Evolutionary conservation across 306 rosid genomes (phyloP).

Genomic region (Quercus variabilis): DNA sequence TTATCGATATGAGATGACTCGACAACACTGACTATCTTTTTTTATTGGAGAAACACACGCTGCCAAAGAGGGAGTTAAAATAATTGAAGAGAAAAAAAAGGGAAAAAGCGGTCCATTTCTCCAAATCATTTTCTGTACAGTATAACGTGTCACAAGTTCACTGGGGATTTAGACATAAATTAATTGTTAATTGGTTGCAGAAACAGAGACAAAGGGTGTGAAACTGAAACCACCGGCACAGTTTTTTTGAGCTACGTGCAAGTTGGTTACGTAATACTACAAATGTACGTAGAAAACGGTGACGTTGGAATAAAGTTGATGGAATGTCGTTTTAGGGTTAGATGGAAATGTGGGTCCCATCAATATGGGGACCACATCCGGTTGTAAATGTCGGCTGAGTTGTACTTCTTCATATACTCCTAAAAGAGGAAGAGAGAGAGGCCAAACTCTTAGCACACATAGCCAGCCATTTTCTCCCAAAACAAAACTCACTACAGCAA

Average conservation of each 20-base stretch:
- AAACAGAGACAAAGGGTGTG: slow-evolving; percentile 2
- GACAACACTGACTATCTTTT: no score
- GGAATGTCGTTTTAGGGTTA: slow-evolving; percentile 81
- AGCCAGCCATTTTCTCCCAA: neutral
- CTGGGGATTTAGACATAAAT: slow-evolving; percentile 12
- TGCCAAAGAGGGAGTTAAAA: neutral
- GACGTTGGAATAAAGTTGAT: slow-evolving; percentile 45
- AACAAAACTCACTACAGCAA: neutral
- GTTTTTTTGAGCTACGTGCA: slow-evolving; percentile 17
- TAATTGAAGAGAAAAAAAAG: neutral
- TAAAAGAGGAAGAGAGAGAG: slow-evolving; percentile 33
- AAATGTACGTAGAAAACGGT: slow-evolving; percentile 77
- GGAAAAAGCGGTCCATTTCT: neutral
- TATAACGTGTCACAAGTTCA: slow-evolving; percentile 6
- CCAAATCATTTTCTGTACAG: slow-evolving; percentile 11
- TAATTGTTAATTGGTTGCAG: slow-evolving; percentile 27
- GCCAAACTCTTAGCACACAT: slow-evolving; percentile 22
- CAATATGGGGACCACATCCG: slow-evolving; percentile 37
- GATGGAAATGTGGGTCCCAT: slow-evolving; percentile 62
- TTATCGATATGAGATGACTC: no score
- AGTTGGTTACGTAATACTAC: slow-evolving; percentile 59
- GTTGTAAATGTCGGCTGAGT: slow-evolving; percentile 62
- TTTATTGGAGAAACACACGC: no score
- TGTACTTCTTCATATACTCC: slow-evolving; percentile 31
- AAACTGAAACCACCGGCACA: slow-evolving; percentile 65